Conservation (phyloP, 495 filamentous ascomycete genomes). For the Usnea hakonensis region DNA sequence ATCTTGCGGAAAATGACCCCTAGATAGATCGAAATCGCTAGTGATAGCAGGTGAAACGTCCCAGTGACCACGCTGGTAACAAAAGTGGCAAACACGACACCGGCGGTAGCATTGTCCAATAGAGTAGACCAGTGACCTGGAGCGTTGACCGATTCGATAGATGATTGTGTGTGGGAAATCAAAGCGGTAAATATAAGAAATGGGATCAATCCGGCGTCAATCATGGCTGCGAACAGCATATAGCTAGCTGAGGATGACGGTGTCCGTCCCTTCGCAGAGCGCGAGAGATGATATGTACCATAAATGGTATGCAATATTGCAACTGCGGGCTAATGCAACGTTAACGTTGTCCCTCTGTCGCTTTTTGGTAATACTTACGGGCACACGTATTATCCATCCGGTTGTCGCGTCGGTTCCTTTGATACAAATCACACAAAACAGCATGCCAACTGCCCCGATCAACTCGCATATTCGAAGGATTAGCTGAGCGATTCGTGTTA, state of each 20-base stretch:
- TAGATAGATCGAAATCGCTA: conserved; percentile 62
- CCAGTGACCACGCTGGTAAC: conserved; percentile 52
- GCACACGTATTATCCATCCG: conserved; percentile 70
- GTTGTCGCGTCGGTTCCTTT: conserved; percentile 51
- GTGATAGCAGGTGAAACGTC: conserved; percentile 60
- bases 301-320: conserved; percentile 65
- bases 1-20: conserved; percentile 74
- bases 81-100: conserved; percentile 56
- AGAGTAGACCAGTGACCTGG: conserved; percentile 55
- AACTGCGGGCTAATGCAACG: conserved; percentile 51
- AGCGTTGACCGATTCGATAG: conserved; percentile 35
- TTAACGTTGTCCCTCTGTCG: conserved; percentile 7
- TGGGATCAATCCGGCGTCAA: conserved; percentile 64
- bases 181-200: conserved; percentile 69
- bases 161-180: conserved; percentile 45
- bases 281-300: conserved; percentile 65
- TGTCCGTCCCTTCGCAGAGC: conserved; percentile 57
- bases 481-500: conserved; percentile 57
- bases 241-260: conserved; percentile 76
- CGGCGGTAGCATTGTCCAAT: conserved; percentile 42
- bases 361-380: conserved; percentile 45
- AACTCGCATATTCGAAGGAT: conserved; percentile 54
- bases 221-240: conserved; percentile 66
- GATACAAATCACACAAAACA: conserved; percentile 67
- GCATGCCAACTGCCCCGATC: conserved; percentile 58